phyloP scores from a whole-genome alignment of 2,329 filamentous ascomycete genomes.

The Hortaea sp. region DNA sequence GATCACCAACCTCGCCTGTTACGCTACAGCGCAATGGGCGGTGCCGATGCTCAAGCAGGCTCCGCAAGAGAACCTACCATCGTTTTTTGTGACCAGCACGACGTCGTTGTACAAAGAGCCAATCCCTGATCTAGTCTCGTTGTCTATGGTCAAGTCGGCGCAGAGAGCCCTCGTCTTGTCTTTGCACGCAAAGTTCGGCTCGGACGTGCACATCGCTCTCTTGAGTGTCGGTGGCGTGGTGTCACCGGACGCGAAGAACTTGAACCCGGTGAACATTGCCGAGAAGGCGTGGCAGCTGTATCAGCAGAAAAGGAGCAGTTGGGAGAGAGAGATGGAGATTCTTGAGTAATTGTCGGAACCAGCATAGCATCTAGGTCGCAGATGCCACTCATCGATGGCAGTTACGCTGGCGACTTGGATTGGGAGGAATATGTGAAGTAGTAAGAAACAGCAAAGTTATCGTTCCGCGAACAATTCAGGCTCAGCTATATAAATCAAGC shows the following conservation, averaged over 20 bases:
- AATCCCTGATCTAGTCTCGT: slow-evolving; percentile 36
- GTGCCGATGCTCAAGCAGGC: slow-evolving; percentile 34
- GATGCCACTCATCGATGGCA: too few species aligned
- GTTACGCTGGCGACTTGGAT: too few species aligned
- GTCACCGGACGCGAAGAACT: slow-evolving; percentile 27
- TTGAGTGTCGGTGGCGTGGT: slow-evolving; percentile 39
- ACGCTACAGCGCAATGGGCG: slow-evolving; percentile 38
- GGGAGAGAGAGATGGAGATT: slow-evolving; percentile 18
- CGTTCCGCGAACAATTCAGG: too few species aligned
- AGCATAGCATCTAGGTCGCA: too few species aligned
- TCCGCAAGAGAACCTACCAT: slow-evolving; percentile 29
- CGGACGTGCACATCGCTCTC: slow-evolving; percentile 39
- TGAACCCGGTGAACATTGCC: slow-evolving; percentile 40
- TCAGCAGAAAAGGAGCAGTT: slow-evolving; percentile 27
- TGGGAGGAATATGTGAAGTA: too few species aligned
- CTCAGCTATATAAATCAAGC: too few species aligned
- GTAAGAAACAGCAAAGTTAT: too few species aligned
- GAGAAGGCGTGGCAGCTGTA: slow-evolving; percentile 36
- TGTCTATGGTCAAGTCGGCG: slow-evolving; percentile 42
- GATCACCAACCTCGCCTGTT: slow-evolving; percentile 40
- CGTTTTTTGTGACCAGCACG: slow-evolving; percentile 41
- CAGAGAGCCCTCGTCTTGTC: slow-evolving; percentile 42
- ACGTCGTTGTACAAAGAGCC: slow-evolving; percentile 38
- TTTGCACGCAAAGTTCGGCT: slow-evolving; percentile 31
- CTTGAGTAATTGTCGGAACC: neutral